phyloP scores from a whole-genome alignment of 306 rosid species.

The Citrullus colocynthis region DNA sequence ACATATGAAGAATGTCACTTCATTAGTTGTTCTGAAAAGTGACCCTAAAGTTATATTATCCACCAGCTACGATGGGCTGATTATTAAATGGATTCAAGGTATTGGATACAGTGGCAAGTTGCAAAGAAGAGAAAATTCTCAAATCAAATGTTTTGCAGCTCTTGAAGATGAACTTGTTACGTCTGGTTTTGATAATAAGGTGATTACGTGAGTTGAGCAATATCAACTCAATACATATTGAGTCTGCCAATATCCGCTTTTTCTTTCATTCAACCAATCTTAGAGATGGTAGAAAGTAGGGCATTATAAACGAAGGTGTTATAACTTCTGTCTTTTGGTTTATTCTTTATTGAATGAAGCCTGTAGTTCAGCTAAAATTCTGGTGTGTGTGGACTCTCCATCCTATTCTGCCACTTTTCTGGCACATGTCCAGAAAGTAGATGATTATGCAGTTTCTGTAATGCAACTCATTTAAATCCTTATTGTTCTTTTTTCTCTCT shows the following conservation, averaged over 20 bases:
- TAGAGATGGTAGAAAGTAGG: neutral
- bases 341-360: slow-evolving; percentile 5
- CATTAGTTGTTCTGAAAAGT: slow-evolving; percentile 57
- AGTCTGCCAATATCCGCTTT: neutral
- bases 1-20: slow-evolving; percentile 82
- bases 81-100: slow-evolving; percentile 85
- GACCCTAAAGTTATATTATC: slow-evolving; percentile 65
- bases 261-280: neutral
- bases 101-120: slow-evolving; percentile 74
- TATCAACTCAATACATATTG: too few species aligned
- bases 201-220: slow-evolving; percentile 15
- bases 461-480: neutral
- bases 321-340: neutral
- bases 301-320: neutral
- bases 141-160: slow-evolving; percentile 78
- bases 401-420: slow-evolving; percentile 5
- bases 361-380: neutral
- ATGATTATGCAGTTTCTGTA: neutral
- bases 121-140: slow-evolving; percentile 69
- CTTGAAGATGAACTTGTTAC: slow-evolving; percentile 66
- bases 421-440: neutral
- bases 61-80: slow-evolving; percentile 86
- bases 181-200: slow-evolving; percentile 85
- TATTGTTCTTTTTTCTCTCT: neutral
- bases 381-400: neutral